Base-by-base conservation (phyloP, 2,329 filamentous ascomycete species). In the Talaromyces amestolkiae region DNA sequence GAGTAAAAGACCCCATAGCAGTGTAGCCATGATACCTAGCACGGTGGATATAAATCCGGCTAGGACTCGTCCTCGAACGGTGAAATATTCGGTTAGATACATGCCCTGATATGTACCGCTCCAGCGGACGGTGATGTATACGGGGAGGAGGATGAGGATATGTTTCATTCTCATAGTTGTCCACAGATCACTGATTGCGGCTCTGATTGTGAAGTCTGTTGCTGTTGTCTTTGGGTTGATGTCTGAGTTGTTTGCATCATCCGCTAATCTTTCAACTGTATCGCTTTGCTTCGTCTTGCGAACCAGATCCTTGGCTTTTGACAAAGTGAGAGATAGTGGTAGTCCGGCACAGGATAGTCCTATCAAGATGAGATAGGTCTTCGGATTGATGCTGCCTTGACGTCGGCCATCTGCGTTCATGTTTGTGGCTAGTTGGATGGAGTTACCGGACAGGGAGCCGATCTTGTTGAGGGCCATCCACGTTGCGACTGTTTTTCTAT, bases 351-450 rank as follows among this genome's bases (percentile, higher is more conserved):
- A 47, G 19, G 43, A 47, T 47, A 47, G 43, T 22, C 43, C 43
- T 6, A 47, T 24, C 3, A 47, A 13, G 19, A 45, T 45, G 9
- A 45, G 43, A 22, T 45, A 45, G 19, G 43, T 45, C 3, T 22
- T 45, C 4, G 43, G 43, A 22, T 47, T 47, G 19, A 47, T 47
- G 43, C 19, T 47, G 10, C 81, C 81, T 17, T 77, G 71, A 15
- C 77, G 67, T 31, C 58, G 8, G 24, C 58, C 37, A 39, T 76
- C 78, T 17, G 76, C 72, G 6, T 77, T 74, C 63, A 77, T 76
- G 54, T 84, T 85, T 10, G 84, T 74, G 0, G 78, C 81, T 0
- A 84, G 76, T 58, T 83, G 79, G 43, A 84, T 82, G 0, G 82
- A 81, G 0, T 79, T 77, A 3, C 82, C 82, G 61, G 85, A 81